Evolutionary conservation across 2,329 filamentous ascomycete species (phyloP).

Genomic region (Cordyceps pruinosa): DNA sequence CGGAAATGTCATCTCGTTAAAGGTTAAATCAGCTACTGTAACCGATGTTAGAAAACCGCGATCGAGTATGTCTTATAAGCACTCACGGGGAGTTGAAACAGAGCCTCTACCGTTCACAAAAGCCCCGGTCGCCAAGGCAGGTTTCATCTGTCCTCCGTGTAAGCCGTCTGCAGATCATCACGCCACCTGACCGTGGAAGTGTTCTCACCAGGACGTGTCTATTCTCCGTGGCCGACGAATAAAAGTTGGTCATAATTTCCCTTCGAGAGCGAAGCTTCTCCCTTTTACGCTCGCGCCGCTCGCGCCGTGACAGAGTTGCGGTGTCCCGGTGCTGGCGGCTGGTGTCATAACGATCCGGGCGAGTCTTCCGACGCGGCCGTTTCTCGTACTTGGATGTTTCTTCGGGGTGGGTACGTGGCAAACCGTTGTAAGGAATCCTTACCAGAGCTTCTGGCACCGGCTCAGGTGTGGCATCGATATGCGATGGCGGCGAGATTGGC

Average conservation of each 20-base stretch:
- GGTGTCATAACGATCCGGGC: constrained; percentile 47
- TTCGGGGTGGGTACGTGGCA: too few species aligned
- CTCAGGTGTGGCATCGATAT: neutral
- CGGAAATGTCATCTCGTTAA: constrained; percentile 44
- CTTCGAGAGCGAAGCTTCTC: constrained; percentile 30
- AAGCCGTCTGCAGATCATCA: neutral
- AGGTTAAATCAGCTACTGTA: constrained; percentile 45
- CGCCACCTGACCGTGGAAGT: neutral
- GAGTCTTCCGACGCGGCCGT: constrained; percentile 48
- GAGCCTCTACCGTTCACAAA: constrained; percentile 26
- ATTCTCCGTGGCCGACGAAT: constrained; percentile 44
- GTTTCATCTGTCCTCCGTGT: constrained; percentile 23
- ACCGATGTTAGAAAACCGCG: constrained; percentile 14
- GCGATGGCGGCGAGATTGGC: neutral
- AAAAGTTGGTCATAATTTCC: constrained; percentile 49
- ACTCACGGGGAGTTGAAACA: constrained; percentile 6
- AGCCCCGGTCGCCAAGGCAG: constrained; percentile 26
- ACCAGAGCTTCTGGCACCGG: neutral
- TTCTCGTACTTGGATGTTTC: constrained; percentile 35
- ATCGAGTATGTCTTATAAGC: neutral
- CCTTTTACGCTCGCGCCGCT: constrained; percentile 17
- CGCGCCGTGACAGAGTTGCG: neutral
- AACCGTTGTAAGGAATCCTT: neutral
- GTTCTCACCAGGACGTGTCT: constrained; percentile 25
- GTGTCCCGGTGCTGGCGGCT: constrained; percentile 13